These are phyloP conservation scores for Cercophora scortea DNA, from an alignment of 495 filamentous ascomycete species.

Conservation along the genomic window DNA sequence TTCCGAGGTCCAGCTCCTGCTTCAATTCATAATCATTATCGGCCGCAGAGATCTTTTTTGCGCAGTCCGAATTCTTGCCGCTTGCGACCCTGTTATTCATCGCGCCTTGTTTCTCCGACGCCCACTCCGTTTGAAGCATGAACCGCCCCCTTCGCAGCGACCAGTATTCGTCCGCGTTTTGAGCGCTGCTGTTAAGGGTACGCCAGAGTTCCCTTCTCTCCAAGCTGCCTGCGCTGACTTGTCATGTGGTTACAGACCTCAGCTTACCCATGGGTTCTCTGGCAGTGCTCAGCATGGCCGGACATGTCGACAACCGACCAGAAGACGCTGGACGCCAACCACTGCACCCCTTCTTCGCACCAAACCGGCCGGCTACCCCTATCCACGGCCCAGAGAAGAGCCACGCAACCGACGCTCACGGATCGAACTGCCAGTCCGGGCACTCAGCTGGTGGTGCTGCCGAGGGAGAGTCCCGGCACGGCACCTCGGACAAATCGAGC, in stretches of 20 bases:
- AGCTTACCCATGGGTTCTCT: constrained; percentile 14
- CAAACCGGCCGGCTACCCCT: constrained; percentile 5
- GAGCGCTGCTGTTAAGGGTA: background rate
- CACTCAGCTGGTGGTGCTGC: background rate
- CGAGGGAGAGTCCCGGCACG: constrained; percentile 2
- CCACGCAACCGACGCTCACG: background rate
- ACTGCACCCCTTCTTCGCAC: constrained; percentile 24
- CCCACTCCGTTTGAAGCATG: too few relatives aligned
- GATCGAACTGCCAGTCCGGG: background rate
- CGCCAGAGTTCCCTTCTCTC: too few relatives aligned
- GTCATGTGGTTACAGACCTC: too few relatives aligned
- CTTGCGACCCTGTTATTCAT: too few relatives aligned
- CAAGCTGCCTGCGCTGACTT: too few relatives aligned
- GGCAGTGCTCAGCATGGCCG: constrained; percentile 20
- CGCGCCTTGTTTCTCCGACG: too few relatives aligned
- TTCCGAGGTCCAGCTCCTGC: too few relatives aligned
- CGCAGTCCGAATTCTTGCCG: too few relatives aligned
- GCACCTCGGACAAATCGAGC: constrained; percentile 21
- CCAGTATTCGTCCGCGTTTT: background rate
- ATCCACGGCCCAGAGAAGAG: background rate
- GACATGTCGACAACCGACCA: constrained; percentile 7
- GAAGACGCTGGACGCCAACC: constrained; percentile 8
- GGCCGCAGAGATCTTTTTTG: too few relatives aligned
- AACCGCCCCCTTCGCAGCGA: background rate
- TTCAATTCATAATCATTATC: too few relatives aligned